phyloP scores from a whole-genome alignment of 176 grass and related monocot species.

The Stipa capillata region DNA sequence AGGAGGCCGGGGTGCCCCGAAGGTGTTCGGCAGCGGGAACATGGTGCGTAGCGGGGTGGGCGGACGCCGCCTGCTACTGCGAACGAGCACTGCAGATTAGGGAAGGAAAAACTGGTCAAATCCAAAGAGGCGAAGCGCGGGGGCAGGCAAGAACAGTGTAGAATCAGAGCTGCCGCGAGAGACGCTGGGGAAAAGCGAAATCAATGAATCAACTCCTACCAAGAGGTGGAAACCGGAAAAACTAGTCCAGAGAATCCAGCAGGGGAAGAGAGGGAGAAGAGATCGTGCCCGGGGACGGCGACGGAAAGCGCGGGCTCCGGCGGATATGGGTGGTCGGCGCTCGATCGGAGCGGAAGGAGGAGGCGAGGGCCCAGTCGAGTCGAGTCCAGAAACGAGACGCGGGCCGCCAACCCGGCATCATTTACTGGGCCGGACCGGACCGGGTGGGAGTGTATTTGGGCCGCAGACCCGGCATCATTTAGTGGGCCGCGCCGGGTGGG shows the following conservation, averaged over 20 bases:
- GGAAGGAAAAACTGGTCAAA: neutral
- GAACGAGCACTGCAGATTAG: neutral
- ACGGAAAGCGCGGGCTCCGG: too few relatives aligned
- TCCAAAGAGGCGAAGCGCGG: neutral
- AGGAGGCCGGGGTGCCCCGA: neutral
- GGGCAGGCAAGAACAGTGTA: neutral
- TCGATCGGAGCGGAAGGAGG: too few relatives aligned
- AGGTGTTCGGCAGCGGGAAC: constrained; percentile 20
- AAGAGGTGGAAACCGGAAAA: neutral
- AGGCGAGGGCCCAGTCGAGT: too few relatives aligned
- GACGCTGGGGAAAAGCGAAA: neutral
- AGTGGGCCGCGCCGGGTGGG: too few relatives aligned
- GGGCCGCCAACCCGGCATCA: too few relatives aligned
- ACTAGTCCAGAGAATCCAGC: neutral
- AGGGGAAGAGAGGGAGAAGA: too few relatives aligned
- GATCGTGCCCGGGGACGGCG: too few relatives aligned
- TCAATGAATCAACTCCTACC: neutral
- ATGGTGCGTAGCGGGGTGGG: neutral
- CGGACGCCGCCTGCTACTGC: neutral
- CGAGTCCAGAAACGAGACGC: too few relatives aligned
- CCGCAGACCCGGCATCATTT: too few relatives aligned
- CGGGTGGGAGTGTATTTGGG: too few relatives aligned
- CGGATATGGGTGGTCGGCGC: too few relatives aligned
- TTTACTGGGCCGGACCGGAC: too few relatives aligned
- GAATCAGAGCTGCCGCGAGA: neutral